A percentile compares a stretch with the other conserved stretches of the same genome.
These are phyloP conservation scores for Ceratocystiopsis minuta DNA, from an alignment of 2,329 filamentous ascomycete genomes.

Conservation along the genomic window DNA sequence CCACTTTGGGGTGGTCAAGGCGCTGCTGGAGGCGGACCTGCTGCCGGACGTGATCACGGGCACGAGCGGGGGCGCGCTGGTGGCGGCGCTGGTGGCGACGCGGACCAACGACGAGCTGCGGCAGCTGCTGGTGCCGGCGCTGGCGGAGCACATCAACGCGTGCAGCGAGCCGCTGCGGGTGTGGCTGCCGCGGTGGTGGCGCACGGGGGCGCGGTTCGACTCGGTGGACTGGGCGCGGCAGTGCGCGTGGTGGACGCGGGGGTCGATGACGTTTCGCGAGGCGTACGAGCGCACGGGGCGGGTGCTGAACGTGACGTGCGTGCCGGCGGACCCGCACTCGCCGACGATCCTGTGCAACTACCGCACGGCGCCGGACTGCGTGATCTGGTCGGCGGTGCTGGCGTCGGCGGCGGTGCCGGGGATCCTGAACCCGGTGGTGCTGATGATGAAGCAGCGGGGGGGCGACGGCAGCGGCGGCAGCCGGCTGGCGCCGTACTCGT, in stretches of 20 bases:
- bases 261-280: slow-evolving; percentile 85
- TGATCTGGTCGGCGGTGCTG: slow-evolving; percentile 92
- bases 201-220: slow-evolving; percentile 85
- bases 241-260: slow-evolving; percentile 77
- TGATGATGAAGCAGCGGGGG: slow-evolving; percentile 54
- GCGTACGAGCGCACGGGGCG: slow-evolving; percentile 87
- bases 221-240: slow-evolving; percentile 76
- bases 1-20: slow-evolving; percentile 84
- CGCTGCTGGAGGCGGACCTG: slow-evolving; percentile 67
- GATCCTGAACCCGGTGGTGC: slow-evolving; percentile 84
- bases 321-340: slow-evolving; percentile 88
- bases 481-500: slow-evolving; percentile 71
- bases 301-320: slow-evolving; percentile 88
- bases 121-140: slow-evolving; percentile 63
- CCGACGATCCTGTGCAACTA: slow-evolving; percentile 89
- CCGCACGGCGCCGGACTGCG: slow-evolving; percentile 84
- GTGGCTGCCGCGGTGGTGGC: slow-evolving; percentile 78
- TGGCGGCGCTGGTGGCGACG: slow-evolving; percentile 74
- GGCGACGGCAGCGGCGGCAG: slow-evolving; percentile 31
- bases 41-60: slow-evolving; percentile 91
- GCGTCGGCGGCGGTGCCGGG: slow-evolving; percentile 91
- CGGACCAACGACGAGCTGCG: slow-evolving; percentile 84
- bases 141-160: slow-evolving; percentile 71
- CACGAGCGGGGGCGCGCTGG: slow-evolving; percentile 81
- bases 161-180: slow-evolving; percentile 60